A percentile compares a stretch with the other conserved stretches of the same genome.
phyloP scores from a whole-genome alignment of 345 rosid species.

The Ailanthus altissimus region DNA sequence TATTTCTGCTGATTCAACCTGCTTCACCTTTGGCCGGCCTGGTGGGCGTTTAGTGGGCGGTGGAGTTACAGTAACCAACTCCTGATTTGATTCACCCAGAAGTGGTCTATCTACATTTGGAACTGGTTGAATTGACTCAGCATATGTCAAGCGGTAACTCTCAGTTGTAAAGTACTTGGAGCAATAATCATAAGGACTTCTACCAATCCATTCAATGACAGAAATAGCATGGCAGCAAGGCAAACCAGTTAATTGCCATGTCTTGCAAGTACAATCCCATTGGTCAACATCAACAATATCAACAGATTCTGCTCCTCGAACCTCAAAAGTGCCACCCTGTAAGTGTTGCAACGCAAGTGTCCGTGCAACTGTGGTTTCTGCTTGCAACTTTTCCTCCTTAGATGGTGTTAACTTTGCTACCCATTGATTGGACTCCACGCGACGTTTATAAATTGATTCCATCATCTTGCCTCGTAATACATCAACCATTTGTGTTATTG shows the following conservation, averaged over 20 bases:
- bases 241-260: conserved; percentile 69
- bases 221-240: conserved; percentile 91
- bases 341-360: conserved; percentile 56
- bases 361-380: conserved; percentile 49
- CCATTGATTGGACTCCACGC: conserved; percentile 76
- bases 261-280: conserved; percentile 83
- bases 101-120: conserved; percentile 67
- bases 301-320: conserved; percentile 66
- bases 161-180: conserved; percentile 63
- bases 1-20: conserved; percentile 58
- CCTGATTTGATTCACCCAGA: conserved; percentile 43
- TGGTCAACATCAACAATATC: conserved; percentile 60
- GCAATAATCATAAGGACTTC: conserved; percentile 78
- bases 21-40: conserved; percentile 80
- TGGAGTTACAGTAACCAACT: conserved; percentile 61
- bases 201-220: conserved; percentile 53
- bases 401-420: conserved; percentile 65
- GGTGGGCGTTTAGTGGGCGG: conserved; percentile 86
- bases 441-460: conserved; percentile 70
- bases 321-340: conserved; percentile 58
- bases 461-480: conserved; percentile 77
- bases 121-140: conserved; percentile 78
- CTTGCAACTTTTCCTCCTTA: conserved; percentile 73
- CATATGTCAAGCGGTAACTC: conserved; percentile 52
- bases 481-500: conserved; percentile 89